phyloP scores from a whole-genome alignment of 768 basidiomycete genomes.

The Lactifluus piperatus region DNA sequence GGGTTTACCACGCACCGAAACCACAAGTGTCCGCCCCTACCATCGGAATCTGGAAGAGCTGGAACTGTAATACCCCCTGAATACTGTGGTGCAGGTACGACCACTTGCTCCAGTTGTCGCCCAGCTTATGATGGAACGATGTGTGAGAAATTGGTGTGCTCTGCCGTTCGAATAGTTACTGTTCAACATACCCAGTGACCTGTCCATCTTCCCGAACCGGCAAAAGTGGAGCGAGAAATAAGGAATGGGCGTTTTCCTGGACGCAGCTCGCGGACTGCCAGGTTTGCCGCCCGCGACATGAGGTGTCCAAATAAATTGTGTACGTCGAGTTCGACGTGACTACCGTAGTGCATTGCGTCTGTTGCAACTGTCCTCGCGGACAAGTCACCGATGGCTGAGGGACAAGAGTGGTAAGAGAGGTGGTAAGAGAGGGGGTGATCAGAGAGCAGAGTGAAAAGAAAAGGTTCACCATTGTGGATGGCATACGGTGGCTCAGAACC shows the following conservation, averaged over 20 bases:
- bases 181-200: conserved; percentile 53
- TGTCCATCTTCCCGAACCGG: conserved; percentile 59
- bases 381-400: conserved; percentile 44
- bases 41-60: conserved; percentile 76
- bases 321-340: conserved; percentile 53
- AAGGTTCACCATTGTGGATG: conserved; percentile 55
- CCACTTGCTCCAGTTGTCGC: conserved; percentile 75
- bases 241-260: conserved; percentile 61
- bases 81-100: conserved; percentile 61
- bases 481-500: conserved; percentile 54
- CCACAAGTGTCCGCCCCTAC: conserved; percentile 76
- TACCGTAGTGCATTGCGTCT: conserved; percentile 61
- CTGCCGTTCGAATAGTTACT: background rate
- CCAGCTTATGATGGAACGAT: conserved; percentile 35
- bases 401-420: background rate
- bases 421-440: background rate
- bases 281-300: conserved; percentile 59
- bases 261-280: conserved; percentile 44
- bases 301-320: conserved; percentile 68
- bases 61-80: conserved; percentile 74
- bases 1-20: conserved; percentile 47
- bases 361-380: conserved; percentile 51
- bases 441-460: background rate
- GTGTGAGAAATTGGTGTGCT: no score
- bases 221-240: conserved; percentile 62